These are phyloP conservation scores for Pyronema omphalodes DNA, from an alignment of 495 filamentous ascomycete genomes.

Conservation along the genomic window DNA sequence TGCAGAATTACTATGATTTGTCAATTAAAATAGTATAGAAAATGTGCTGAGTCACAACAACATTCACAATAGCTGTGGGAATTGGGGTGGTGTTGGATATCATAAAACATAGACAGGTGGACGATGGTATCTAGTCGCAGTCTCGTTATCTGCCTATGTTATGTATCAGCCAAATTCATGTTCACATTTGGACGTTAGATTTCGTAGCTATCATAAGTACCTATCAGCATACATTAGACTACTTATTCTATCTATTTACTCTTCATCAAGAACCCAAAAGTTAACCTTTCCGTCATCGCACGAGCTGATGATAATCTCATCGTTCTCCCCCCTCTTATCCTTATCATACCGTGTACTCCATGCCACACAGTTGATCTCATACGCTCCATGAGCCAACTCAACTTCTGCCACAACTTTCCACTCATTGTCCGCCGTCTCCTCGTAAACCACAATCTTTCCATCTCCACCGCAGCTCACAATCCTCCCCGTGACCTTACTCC, in stretches of 20 bases:
- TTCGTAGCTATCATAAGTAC: no score
- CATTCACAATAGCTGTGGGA: no score
- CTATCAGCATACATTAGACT: no score
- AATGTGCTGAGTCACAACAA: no score
- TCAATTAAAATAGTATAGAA: no score
- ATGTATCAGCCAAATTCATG: no score
- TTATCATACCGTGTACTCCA: slow-evolving; percentile 52
- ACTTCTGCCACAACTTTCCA: slow-evolving; percentile 53
- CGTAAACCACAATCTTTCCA: slow-evolving; percentile 65
- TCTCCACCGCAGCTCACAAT: slow-evolving; percentile 75
- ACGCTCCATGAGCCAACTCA: slow-evolving; percentile 64
- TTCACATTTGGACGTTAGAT: no score
- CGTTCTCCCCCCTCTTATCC: slow-evolving; percentile 30
- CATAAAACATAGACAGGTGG: no score
- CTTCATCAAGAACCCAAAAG: slow-evolving; percentile 34
- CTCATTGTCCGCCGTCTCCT: slow-evolving; percentile 34
- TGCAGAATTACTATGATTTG: no score
- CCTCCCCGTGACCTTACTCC: slow-evolving; percentile 56
- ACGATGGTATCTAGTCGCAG: no score
- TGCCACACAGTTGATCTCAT: slow-evolving; percentile 76
- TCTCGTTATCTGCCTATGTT: no score
- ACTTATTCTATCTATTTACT: background rate
- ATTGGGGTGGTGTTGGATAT: no score
- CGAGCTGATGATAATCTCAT: slow-evolving; percentile 62
- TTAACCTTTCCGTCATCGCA: slow-evolving; percentile 65